Evolutionary conservation across 176 grass and related monocot species (phyloP).

Genomic region (Rhipidocladum racemiflorum): DNA sequence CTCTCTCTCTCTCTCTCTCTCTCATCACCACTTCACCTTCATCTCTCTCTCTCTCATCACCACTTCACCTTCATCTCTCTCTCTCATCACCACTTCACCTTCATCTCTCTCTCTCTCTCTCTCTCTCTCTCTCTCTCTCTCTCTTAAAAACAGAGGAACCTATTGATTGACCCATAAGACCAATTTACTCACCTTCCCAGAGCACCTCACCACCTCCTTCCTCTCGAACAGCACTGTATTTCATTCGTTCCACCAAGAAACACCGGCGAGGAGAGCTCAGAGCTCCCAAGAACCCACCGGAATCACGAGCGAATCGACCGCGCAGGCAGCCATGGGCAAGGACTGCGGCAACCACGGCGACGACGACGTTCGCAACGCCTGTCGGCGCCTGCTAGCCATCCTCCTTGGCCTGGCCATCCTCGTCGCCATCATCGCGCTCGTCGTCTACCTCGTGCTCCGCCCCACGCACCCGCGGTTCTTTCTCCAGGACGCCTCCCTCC

Average conservation of each 20-base stretch:
- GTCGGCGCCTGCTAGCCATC: slow-evolving; percentile 10
- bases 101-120: background rate
- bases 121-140: background rate
- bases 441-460: slow-evolving; percentile 60
- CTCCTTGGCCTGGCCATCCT: slow-evolving; percentile 16
- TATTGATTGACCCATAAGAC: background rate
- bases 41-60: too few relatives aligned
- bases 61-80: too few relatives aligned
- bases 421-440: slow-evolving; percentile 39
- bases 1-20: too few relatives aligned
- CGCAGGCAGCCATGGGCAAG: slow-evolving; percentile 31
- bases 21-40: too few relatives aligned
- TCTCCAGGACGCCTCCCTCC: slow-evolving; percentile 62
- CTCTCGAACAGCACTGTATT: background rate
- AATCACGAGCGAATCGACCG: background rate
- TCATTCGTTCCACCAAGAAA: background rate
- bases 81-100: too few relatives aligned
- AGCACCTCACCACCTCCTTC: background rate
- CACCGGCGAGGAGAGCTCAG: background rate
- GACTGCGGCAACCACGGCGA: slow-evolving; percentile 63
- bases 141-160: too few relatives aligned
- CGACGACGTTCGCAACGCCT: slow-evolving; percentile 26
- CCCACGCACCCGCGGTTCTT: slow-evolving; percentile 62
- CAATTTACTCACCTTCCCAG: background rate
- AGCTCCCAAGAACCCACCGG: background rate